Evolutionary conservation across 2,329 filamentous ascomycete species (phyloP).

Genomic region (Diaporthe destruens): DNA sequence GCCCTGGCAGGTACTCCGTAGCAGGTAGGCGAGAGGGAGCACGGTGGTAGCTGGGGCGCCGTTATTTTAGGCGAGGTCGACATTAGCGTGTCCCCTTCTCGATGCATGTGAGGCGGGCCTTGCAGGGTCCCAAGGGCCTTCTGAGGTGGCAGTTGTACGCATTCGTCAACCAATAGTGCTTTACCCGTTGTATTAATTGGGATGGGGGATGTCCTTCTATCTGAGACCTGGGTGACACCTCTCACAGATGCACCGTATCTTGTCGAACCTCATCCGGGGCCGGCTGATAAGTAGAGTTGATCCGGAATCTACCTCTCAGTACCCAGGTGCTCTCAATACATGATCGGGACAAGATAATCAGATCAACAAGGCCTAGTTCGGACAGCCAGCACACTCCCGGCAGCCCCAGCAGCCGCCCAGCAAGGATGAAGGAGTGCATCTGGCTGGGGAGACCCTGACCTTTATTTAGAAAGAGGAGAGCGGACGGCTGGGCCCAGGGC

Average conservation of each 20-base stretch:
- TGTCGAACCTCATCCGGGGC: background rate
- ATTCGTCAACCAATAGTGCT: conserved; percentile 22
- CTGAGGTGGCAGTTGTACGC: conserved; percentile 13
- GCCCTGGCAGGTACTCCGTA: background rate
- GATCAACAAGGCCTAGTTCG: background rate
- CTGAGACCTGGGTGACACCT: conserved; percentile 28
- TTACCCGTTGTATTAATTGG: conserved; percentile 13
- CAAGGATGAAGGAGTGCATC: conserved; percentile 30
- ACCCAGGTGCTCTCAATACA: too few species aligned
- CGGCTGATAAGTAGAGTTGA: conserved; percentile 1
- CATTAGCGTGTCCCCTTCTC: conserved; percentile 21
- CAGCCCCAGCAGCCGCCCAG: conserved; percentile 7
- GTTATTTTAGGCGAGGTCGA: conserved; percentile 18
- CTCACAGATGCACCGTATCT: background rate
- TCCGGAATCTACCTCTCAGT: background rate
- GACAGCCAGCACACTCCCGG: background rate
- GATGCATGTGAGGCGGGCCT: conserved; percentile 12
- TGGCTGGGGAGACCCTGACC: conserved; percentile 33
- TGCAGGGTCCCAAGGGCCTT: conserved; percentile 22
- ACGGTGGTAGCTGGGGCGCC: conserved; percentile 18
- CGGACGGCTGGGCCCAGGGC: conserved; percentile 12
- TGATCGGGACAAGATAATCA: background rate
- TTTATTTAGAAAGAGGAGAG: conserved; percentile 31
- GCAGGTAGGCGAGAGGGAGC: background rate
- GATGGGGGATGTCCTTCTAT: conserved; percentile 12